Conservation (phyloP, 805 yeast genomes). For the Starmerella bombicola region DNA sequence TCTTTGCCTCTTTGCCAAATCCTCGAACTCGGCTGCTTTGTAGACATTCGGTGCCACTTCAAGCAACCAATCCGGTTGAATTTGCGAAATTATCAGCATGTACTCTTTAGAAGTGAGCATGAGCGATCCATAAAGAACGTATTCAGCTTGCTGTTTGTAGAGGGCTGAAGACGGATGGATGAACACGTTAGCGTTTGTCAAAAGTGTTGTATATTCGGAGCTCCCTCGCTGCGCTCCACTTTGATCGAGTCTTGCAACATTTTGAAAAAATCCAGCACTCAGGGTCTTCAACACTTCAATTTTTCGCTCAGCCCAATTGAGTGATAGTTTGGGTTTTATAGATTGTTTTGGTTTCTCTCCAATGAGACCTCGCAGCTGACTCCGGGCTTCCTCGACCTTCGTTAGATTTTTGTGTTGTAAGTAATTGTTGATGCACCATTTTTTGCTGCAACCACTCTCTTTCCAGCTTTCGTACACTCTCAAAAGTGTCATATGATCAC, state of each 20-base stretch:
- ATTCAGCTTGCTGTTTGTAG: conserved; percentile 56
- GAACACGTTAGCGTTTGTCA: conserved; percentile 38
- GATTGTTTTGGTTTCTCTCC: background rate
- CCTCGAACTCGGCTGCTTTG: conserved; percentile 26
- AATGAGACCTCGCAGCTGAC: conserved; percentile 49
- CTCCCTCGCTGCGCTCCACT: conserved; percentile 38
- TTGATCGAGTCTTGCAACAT: conserved; percentile 45
- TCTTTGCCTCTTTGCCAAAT: conserved; percentile 36
- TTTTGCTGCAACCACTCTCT: conserved; percentile 41
- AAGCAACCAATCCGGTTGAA: conserved; percentile 57
- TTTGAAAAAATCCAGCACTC: conserved; percentile 57
- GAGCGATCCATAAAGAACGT: conserved; percentile 68
- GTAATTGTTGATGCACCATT: conserved; percentile 73
- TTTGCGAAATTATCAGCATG: conserved; percentile 63
- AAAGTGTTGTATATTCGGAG: conserved; percentile 28
- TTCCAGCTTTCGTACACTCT: conserved; percentile 76
- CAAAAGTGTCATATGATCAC: conserved; percentile 70
- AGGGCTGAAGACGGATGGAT: conserved; percentile 80
- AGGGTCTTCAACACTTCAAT: conserved; percentile 39
- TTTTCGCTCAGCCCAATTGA: background rate
- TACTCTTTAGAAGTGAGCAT: conserved; percentile 78
- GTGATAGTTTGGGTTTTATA: background rate
- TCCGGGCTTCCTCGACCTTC: conserved; percentile 68
- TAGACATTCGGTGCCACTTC: conserved; percentile 72
- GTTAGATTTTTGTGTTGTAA: conserved; percentile 67